Evolutionary conservation across 306 rosid genomes (phyloP).

Genomic region (Cicer arietinum): DNA sequence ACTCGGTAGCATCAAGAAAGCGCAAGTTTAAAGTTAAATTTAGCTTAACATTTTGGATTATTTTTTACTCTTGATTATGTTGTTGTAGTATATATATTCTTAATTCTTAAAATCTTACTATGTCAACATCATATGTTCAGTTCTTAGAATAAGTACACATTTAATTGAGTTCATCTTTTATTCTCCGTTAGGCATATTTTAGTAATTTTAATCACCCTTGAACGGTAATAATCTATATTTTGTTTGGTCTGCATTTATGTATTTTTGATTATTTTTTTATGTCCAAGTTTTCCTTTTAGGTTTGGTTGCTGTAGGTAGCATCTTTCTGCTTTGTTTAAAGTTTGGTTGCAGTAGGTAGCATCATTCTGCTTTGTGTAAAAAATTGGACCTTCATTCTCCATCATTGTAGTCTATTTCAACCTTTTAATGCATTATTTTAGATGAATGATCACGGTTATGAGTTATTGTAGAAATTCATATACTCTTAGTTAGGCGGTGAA

Average conservation of each 20-base stretch:
- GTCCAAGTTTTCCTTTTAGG: constrained; percentile 19
- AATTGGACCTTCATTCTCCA: constrained; percentile 2
- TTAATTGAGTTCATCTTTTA: constrained; percentile 29
- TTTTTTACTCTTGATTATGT: constrained; percentile 25
- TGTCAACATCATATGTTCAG: constrained; percentile 4
- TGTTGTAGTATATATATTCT: background rate
- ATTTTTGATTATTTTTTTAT: constrained; percentile 2
- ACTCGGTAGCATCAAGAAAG: constrained; percentile 5
- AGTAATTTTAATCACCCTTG: constrained; percentile 11
- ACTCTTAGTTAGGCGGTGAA: constrained; percentile 19
- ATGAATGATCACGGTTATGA: constrained; percentile 6
- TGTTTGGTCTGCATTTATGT: background rate
- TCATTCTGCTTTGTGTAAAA: constrained; percentile 4
- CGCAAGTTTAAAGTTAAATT: constrained; percentile 3
- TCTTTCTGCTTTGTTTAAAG: background rate
- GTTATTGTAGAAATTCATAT: background rate
- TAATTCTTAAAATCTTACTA: constrained; percentile 19
- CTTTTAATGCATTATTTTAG: constrained; percentile 20
- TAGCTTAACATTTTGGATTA: constrained; percentile 26
- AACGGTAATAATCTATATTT: constrained; percentile 1
- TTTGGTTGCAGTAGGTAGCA: constrained; percentile 34
- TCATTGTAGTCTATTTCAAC: background rate
- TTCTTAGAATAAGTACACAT: constrained; percentile 18
- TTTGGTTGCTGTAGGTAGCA: constrained; percentile 35
- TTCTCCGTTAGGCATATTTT: background rate